Base-by-base conservation (phyloP, 495 filamentous ascomycete genomes). In the Usnea hakonensis region DNA sequence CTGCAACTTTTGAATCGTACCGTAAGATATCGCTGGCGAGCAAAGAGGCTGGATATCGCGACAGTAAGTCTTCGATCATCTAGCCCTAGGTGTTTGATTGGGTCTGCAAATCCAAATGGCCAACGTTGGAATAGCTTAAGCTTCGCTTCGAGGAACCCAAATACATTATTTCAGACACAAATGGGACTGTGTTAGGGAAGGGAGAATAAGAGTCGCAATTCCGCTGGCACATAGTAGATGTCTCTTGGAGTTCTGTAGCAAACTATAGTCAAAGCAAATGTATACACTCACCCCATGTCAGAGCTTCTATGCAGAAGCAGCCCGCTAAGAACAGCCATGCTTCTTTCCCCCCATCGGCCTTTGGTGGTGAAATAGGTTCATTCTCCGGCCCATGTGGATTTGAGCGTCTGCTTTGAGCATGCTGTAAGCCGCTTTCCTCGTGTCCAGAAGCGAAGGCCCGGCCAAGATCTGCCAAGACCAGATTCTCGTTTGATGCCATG, bases 291-390 rank as follows among this genome's bases (percentile, higher is more conserved):
- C 85, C 85, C 85, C 85, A 89, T 28, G 87, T 74, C 14, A 88
- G 70, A n/a, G 75, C 80, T 65, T 90, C 86, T 33, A 89, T 73
- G 58, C 83, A 70, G 70, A 88, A 88, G 64, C 79, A 79, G 5
- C 80, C 83, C 1, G 77, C 73, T 0, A 90, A 75, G 63, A 86
- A 86, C 0, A 87, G 74, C 82, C 83, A 90, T 16, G 87, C 86
- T 44, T 82, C 72, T 55, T 77, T 81, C 13, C 86, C 87, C 28
- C 79, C 70, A 70, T 89, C 87, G 5, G 64, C 41, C 40, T 41
- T 44, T 7, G 60, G 60, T 35, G 63, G 35, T n/a, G 54, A 54
- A 2, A 8, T 26, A 36, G 56, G 56, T 33, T 60, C 46, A 2
- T 53, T 21, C 28, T 66, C 33, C 21, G 21, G 38, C 33, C 40